Conservation (phyloP, 768 basidiomycete genomes). For the Mrakia gelida region DNA sequence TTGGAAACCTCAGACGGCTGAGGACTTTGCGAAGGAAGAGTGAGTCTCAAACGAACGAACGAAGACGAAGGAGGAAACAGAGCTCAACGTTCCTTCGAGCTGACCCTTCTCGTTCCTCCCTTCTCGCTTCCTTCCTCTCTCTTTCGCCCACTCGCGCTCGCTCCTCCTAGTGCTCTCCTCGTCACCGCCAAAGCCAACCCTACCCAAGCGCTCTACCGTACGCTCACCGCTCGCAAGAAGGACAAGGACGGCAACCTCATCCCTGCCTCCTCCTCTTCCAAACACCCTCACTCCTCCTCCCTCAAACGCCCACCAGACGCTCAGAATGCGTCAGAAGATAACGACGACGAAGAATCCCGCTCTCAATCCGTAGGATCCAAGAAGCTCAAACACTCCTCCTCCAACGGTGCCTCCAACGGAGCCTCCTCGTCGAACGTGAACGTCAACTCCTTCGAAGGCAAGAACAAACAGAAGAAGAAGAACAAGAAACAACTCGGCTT, state of each 20-base stretch:
- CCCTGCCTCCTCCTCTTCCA: neutral
- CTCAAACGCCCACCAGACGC: neutral
- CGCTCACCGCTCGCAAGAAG: conserved; percentile 19
- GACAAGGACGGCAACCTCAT: neutral
- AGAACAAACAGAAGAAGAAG: conserved; percentile 2
- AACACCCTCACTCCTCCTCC: neutral
- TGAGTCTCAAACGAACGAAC: neutral
- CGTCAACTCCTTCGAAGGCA: conserved; percentile 18
- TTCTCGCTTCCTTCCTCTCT: neutral
- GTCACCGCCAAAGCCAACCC: conserved; percentile 1
- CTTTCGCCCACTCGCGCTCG: neutral
- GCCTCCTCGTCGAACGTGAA: too few species aligned
- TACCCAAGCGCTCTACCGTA: conserved; percentile 18
- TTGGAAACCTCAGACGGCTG: conserved; percentile 15
- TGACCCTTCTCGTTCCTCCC: neutral
- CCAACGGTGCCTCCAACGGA: neutral
- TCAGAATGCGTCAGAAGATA: neutral
- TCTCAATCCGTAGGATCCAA: neutral
- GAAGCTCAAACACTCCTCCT: neutral
- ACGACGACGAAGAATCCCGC: conserved; percentile 22
- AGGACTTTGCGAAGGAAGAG: conserved; percentile 17
- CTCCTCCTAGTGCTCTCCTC: neutral
- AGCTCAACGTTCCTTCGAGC: neutral
- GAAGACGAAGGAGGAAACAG: neutral
- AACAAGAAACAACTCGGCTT: conserved; percentile 1